These are phyloP conservation scores for Phylloporus sp. DNA, from an alignment of 1,284 basidiomycete species.

Conservation along the genomic window DNA sequence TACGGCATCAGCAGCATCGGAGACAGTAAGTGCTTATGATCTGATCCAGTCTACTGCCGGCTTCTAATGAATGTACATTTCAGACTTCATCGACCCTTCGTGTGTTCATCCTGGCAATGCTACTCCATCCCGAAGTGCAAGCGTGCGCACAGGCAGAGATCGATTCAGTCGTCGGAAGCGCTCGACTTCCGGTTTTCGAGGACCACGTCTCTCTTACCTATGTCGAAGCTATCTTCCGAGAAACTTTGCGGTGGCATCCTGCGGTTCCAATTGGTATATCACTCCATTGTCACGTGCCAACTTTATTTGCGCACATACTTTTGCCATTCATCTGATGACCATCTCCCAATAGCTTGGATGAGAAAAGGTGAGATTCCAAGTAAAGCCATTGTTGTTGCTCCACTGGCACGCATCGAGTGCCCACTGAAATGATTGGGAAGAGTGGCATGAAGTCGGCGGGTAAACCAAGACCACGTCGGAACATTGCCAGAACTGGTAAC, in stretches of 20 bases:
- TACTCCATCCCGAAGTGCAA: slow-evolving; percentile 33
- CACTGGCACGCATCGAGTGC: no score
- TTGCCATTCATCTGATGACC: no score
- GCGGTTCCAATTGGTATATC: slow-evolving; percentile 26
- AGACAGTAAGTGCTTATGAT: slow-evolving; percentile 25
- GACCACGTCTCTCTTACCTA: slow-evolving; percentile 34
- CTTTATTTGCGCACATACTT: no score
- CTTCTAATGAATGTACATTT: slow-evolving; percentile 1
- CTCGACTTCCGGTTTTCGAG: slow-evolving; percentile 32
- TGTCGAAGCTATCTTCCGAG: slow-evolving; percentile 34
- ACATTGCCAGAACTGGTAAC: no score
- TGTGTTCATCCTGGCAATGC: slow-evolving; percentile 34
- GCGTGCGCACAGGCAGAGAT: slow-evolving; percentile 33
- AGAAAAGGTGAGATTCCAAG: no score
- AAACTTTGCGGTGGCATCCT: slow-evolving; percentile 37
- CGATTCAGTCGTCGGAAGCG: slow-evolving; percentile 29
- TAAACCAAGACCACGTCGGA: no score
- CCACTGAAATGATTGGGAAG: no score
- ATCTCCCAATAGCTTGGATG: no score
- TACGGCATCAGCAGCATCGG: slow-evolving; percentile 32
- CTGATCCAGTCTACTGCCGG: neutral
- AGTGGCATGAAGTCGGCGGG: no score
- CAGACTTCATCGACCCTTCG: slow-evolving; percentile 35
- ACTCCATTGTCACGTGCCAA: neutral
- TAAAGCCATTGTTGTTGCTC: no score